These are phyloP conservation scores for Nicotiana rustica DNA, from an alignment of 305 asterid genomes.

Conservation along the genomic window DNA sequence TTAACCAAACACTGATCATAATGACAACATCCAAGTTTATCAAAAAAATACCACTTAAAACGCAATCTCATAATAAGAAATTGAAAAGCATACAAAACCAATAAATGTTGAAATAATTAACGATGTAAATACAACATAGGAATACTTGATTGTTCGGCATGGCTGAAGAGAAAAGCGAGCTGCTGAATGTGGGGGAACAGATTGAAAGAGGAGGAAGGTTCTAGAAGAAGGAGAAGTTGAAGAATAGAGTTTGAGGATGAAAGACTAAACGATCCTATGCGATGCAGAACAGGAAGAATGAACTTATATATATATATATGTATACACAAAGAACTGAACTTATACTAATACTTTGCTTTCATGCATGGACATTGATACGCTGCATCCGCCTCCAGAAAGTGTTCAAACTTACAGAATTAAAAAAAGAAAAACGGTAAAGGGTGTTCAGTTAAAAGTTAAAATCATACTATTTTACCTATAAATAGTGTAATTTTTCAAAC, in stretches of 20 bases:
- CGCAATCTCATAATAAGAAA: background rate
- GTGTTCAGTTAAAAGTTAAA: too few species aligned
- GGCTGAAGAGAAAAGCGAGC: conserved; percentile 41
- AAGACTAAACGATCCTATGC: conserved; percentile 44
- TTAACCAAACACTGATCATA: background rate
- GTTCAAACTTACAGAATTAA: too few species aligned
- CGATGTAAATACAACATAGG: background rate
- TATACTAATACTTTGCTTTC: too few species aligned
- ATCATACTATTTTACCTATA: too few species aligned
- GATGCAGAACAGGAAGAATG: conserved; percentile 38
- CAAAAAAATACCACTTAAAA: background rate
- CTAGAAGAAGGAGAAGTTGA: conserved; percentile 34
- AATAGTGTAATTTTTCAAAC: too few species aligned
- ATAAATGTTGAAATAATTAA: background rate
- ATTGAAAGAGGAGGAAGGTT: conserved; percentile 39
- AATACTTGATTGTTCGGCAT: conserved; percentile 69
- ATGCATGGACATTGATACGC: too few species aligned
- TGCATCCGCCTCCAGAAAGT: too few species aligned
- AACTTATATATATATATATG: background rate
- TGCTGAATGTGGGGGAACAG: conserved; percentile 36
- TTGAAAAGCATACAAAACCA: background rate
- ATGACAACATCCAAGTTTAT: conserved; percentile 17
- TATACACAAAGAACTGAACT: background rate
- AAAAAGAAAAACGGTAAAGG: too few species aligned
- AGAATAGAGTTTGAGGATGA: conserved; percentile 36